Evolutionary conservation across 148 eudicot genomes (phyloP).

Genomic region (Oxyria digyna): DNA sequence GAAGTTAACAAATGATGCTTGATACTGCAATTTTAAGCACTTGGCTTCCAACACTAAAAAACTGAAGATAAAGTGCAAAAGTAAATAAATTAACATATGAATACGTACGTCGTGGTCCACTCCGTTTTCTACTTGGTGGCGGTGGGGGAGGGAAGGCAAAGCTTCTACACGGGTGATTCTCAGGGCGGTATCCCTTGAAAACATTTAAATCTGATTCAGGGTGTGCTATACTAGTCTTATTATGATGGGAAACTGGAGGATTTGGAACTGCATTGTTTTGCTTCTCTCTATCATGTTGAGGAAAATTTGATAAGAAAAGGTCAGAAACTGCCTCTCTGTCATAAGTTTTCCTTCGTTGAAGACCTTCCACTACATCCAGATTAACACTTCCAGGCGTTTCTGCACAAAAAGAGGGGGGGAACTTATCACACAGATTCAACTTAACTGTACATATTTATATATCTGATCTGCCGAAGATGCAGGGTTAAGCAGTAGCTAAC

Average conservation of each 20-base stretch:
- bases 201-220: slow-evolving; percentile 10
- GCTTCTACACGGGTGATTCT: slow-evolving; percentile 38
- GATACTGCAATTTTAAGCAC: neutral
- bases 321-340: slow-evolving; percentile 4
- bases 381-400: slow-evolving; percentile 26
- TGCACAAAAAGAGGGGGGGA: slow-evolving; percentile 13
- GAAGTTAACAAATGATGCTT: neutral
- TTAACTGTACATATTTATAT: neutral
- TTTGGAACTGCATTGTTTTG: neutral
- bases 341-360: slow-evolving; percentile 14
- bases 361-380: slow-evolving; percentile 22
- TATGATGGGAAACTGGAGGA: slow-evolving; percentile 19
- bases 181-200: slow-evolving; percentile 4
- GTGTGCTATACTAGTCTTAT: slow-evolving; percentile 9
- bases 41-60: neutral
- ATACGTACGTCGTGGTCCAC: slow-evolving; percentile 88
- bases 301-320: slow-evolving; percentile 7
- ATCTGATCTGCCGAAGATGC: neutral
- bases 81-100: neutral
- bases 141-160: slow-evolving; percentile 64
- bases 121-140: slow-evolving; percentile 44
- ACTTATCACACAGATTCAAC: neutral
- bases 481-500: neutral
- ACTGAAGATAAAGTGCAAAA: neutral
- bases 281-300: slow-evolving; percentile 4